Conservation (phyloP, 805 yeast species). For the Suhomyces xylopsoci region DNA sequence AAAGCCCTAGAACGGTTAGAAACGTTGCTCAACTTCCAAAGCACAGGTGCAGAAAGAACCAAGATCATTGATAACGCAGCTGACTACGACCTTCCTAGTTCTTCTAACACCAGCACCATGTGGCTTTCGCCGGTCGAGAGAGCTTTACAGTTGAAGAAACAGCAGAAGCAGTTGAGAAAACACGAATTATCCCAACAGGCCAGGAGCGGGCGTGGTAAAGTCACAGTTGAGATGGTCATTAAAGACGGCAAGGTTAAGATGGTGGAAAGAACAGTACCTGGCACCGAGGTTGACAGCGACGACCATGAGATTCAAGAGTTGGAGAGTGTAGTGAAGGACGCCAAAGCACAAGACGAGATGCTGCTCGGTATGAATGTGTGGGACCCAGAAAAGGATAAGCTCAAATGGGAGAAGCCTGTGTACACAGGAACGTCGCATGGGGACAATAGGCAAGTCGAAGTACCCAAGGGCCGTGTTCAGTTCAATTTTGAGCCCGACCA, state of each 20-base stretch:
- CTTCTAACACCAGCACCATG: constrained; percentile 41
- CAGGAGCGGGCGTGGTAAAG: constrained; percentile 69
- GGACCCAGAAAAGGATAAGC: constrained; percentile 57
- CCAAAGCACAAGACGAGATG: constrained; percentile 25
- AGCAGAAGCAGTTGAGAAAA: constrained; percentile 69
- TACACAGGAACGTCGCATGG: constrained; percentile 24
- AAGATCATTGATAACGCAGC: constrained; percentile 89
- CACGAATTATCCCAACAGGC: constrained; percentile 55
- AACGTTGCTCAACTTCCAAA: constrained; percentile 75
- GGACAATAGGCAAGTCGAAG: background rate
- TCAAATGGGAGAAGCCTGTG: constrained; percentile 54
- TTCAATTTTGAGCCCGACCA: constrained; percentile 17
- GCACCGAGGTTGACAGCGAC: constrained; percentile 18
- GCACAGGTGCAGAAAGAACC: constrained; percentile 84
- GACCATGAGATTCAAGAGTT: constrained; percentile 35
- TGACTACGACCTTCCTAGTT: constrained; percentile 68
- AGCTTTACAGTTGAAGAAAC: constrained; percentile 81
- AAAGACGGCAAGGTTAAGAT: constrained; percentile 75
- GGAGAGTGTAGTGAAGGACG: constrained; percentile 28
- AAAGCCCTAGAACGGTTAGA: constrained; percentile 75
- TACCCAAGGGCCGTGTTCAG: constrained; percentile 23
- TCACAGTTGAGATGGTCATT: constrained; percentile 73
- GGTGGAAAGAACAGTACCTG: constrained; percentile 40
- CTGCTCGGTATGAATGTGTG: constrained; percentile 43
- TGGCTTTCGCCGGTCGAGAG: constrained; percentile 90